Percentiles rank a stretch among this genome's conserved stretches.
Conservation (phyloP, 176 grass and related monocot genomes). For the Oryza officinalis region DNA sequence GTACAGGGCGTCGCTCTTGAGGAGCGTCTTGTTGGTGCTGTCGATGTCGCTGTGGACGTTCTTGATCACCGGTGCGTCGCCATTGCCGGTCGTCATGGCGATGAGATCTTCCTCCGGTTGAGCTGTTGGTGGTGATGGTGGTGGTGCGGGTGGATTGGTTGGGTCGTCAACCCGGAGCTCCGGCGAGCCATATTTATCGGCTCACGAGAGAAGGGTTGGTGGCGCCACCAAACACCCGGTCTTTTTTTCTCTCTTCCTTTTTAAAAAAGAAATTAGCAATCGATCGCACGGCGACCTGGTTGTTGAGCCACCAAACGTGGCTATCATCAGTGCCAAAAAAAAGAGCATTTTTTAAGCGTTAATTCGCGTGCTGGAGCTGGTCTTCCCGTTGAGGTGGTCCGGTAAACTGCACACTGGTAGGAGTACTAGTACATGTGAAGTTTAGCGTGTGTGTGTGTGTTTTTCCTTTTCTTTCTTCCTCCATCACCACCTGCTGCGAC, state of each 20-base stretch:
- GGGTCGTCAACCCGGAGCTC: not conserved
- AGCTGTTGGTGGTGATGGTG: conserved; percentile 1
- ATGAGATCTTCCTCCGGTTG: not conserved
- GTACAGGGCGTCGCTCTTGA: conserved; percentile 70
- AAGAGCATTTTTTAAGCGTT: not conserved
- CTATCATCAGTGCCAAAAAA: not conserved
- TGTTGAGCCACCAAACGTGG: not conserved
- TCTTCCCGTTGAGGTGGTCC: not conserved
- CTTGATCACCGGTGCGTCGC: not conserved
- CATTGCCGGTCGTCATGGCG: conserved; percentile 6
- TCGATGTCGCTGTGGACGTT: conserved; percentile 2
- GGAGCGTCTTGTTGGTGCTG: conserved; percentile 57
- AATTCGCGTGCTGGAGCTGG: not conserved
- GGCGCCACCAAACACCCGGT: not conserved
- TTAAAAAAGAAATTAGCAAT: not conserved
- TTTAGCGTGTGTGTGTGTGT: not conserved
- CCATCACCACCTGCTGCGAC: not conserved
- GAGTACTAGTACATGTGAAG: not conserved
- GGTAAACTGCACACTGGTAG: not conserved
- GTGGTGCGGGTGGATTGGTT: not conserved
- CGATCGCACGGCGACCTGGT: not conserved
- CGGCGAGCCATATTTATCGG: not conserved
- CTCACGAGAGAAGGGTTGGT: not conserved
- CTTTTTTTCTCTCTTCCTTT: not conserved
- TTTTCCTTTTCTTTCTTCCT: not conserved